Evolutionary conservation across 768 basidiomycete species (phyloP).

Genomic region (Leccinum aurantiacum): DNA sequence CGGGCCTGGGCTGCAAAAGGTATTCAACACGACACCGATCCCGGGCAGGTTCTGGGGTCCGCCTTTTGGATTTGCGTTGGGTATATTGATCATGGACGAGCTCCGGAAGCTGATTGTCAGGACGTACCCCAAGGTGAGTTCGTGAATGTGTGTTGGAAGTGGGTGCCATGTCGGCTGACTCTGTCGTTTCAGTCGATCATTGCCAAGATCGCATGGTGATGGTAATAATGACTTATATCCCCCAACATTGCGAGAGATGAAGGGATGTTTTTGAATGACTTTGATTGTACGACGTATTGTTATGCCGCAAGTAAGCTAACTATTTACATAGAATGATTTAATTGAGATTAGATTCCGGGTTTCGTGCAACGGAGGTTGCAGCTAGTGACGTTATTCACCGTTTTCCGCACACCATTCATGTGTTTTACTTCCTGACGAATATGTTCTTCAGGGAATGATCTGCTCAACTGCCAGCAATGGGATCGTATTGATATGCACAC

Average conservation of each 20-base stretch:
- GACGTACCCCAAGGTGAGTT: slow-evolving; percentile 41
- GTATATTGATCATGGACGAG: slow-evolving; percentile 46
- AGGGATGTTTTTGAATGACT: background rate
- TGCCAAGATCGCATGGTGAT: background rate
- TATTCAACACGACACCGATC: slow-evolving; percentile 37
- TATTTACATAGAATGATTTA: background rate
- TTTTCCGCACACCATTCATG: background rate
- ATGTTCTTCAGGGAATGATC: background rate
- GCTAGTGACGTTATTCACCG: background rate
- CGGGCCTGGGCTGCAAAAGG: slow-evolving; percentile 29
- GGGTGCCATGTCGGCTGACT: background rate
- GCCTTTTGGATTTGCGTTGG: slow-evolving; percentile 42
- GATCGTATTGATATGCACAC: background rate
- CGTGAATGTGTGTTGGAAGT: background rate
- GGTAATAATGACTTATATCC: background rate
- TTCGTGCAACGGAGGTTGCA: background rate
- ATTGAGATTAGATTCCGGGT: background rate
- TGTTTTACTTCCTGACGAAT: background rate
- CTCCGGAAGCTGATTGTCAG: slow-evolving; percentile 45
- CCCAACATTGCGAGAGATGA: background rate
- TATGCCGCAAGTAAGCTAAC: too few species aligned
- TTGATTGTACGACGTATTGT: background rate
- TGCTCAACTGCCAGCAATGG: background rate
- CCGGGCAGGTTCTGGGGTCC: slow-evolving; percentile 47
- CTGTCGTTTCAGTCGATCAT: background rate